Evolutionary conservation across 106 monocot species (phyloP).

Genomic region (Allium cepa): DNA sequence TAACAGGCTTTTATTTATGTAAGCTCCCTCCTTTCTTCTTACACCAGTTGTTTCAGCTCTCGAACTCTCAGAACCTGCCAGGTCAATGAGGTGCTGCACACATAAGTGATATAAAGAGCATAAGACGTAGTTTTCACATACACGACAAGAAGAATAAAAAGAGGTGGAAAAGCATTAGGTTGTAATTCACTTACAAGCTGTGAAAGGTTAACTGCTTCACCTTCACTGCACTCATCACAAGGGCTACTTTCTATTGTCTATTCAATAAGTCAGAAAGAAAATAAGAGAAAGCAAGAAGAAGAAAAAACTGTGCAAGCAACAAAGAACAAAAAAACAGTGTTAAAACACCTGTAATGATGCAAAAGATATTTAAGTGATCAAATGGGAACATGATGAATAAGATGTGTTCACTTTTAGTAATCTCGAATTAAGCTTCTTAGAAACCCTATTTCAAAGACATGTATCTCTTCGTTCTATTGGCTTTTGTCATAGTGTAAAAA

Average conservation of each 20-base stretch:
- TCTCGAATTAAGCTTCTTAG: too few relatives aligned
- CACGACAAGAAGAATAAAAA: neutral
- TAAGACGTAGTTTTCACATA: conserved; percentile 21
- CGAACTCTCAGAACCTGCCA: conserved; percentile 99
- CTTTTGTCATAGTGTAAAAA: too few relatives aligned
- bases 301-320: too few relatives aligned
- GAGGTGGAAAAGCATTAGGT: neutral
- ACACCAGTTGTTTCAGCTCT: conserved; percentile 91
- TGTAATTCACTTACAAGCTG: conserved; percentile 58
- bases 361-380: too few relatives aligned
- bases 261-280: neutral
- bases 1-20: conserved; percentile 91
- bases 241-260: conserved; percentile 96
- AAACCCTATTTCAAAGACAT: too few relatives aligned
- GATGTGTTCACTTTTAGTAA: too few relatives aligned
- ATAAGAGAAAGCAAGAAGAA: too few relatives aligned
- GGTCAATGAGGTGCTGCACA: conserved; percentile 98
- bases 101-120: conserved; percentile 34
- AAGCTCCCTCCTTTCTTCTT: conserved; percentile 84
- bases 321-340: too few relatives aligned
- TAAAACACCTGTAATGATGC: too few relatives aligned
- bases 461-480: too few relatives aligned
- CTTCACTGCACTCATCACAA: conserved; percentile 67
- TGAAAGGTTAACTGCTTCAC: conserved; percentile 80
- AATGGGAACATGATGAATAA: too few relatives aligned